phyloP scores from a whole-genome alignment of 1,284 basidiomycete species.

The Trametes pubescens region DNA sequence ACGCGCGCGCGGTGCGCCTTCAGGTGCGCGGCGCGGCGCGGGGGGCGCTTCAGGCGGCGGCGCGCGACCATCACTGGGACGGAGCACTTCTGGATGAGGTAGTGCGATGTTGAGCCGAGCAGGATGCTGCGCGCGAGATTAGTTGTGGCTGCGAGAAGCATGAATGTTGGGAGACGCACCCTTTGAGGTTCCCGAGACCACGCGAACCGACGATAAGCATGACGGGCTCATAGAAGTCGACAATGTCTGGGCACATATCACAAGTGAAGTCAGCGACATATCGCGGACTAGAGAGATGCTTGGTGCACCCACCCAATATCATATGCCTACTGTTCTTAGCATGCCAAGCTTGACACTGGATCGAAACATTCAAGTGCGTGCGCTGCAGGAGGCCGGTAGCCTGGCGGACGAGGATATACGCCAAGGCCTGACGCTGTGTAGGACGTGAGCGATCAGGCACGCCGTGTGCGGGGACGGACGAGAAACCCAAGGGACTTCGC shows the following conservation, averaged over 20 bases:
- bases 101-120: conserved; percentile 97
- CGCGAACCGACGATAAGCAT: conserved; percentile 97
- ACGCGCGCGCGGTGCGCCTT: conserved; percentile 65
- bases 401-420: conserved; percentile 89
- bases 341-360: conserved; percentile 95
- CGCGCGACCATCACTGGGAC: conserved; percentile 78
- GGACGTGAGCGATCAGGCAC: neutral
- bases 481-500: neutral
- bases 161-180: conserved; percentile 58
- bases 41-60: conserved; percentile 60
- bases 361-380: conserved; percentile 85
- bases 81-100: conserved; percentile 87
- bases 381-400: conserved; percentile 90
- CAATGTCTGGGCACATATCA: conserved; percentile 65
- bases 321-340: conserved; percentile 95
- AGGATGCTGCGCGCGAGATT: conserved; percentile 71
- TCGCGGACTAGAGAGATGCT: neutral
- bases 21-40: conserved; percentile 49
- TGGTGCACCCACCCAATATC: conserved; percentile 70
- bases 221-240: conserved; percentile 90
- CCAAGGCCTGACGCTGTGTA: conserved; percentile 84
- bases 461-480: neutral
- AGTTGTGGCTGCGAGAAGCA: neutral
- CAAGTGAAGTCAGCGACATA: neutral
- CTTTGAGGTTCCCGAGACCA: conserved; percentile 89